Evolutionary conservation across 257 asterid genomes (phyloP).

Genomic region (Rhazya stricta): DNA sequence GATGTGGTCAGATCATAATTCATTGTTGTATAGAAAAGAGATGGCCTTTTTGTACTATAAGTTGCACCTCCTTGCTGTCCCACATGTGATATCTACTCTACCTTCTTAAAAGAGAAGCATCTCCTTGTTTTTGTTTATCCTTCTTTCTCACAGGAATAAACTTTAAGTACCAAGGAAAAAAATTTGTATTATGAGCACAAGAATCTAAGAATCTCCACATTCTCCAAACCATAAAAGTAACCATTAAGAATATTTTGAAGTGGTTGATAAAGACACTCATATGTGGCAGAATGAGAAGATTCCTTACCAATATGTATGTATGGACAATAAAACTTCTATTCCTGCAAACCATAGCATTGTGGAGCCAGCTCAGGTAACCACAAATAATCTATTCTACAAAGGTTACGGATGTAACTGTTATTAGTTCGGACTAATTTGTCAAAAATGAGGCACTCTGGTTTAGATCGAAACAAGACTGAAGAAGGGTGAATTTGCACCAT

Average conservation of each 20-base stretch:
- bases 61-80: too few species aligned
- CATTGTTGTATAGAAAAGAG: too few species aligned
- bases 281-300: neutral
- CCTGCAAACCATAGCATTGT: slow-evolving; percentile 52
- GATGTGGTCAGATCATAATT: too few species aligned
- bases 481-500: slow-evolving; percentile 89
- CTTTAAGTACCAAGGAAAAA: too few species aligned
- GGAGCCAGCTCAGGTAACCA: slow-evolving; percentile 95
- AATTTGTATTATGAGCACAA: too few species aligned
- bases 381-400: slow-evolving; percentile 68
- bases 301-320: neutral
- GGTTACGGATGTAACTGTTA: slow-evolving; percentile 68
- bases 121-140: too few species aligned
- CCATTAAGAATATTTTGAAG: neutral
- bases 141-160: too few species aligned
- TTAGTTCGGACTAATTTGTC: slow-evolving; percentile 73
- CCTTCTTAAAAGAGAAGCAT: too few species aligned
- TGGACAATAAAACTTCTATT: slow-evolving; percentile 23
- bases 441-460: slow-evolving; percentile 85
- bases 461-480: slow-evolving; percentile 63
- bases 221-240: neutral
- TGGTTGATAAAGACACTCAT: neutral
- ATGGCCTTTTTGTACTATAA: too few species aligned
- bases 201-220: too few species aligned
- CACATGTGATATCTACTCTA: too few species aligned